Percentiles rank a stretch among this genome's conserved stretches.
These are phyloP conservation scores for Cylindrodendrum hubeiense DNA, from an alignment of 2,329 filamentous ascomycete species.

Conservation along the genomic window DNA sequence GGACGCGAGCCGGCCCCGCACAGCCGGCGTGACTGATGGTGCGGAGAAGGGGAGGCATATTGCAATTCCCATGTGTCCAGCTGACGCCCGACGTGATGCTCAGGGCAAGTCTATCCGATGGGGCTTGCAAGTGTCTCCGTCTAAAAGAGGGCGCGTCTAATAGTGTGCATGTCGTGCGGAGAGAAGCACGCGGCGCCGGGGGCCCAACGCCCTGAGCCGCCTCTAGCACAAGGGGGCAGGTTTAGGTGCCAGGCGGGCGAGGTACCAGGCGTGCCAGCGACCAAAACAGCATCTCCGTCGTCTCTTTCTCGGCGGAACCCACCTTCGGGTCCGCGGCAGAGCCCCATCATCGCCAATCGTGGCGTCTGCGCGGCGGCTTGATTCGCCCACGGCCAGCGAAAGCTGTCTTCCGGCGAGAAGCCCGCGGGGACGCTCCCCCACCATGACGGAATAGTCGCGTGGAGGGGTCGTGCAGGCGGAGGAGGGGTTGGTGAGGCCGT, in stretches of 20 bases:
- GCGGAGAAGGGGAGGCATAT: constrained; percentile 6
- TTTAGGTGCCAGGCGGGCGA: no score
- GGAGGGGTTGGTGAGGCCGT: not conserved
- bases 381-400: constrained; percentile 22
- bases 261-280: not conserved
- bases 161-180: not conserved
- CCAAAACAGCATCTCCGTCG: constrained; percentile 8
- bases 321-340: constrained; percentile 19
- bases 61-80: constrained; percentile 1
- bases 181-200: not conserved
- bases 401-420: constrained; percentile 29
- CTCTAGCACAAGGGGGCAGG: not conserved
- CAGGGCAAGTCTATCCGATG: constrained; percentile 14
- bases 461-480: constrained; percentile 22
- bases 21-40: not conserved
- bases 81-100: not conserved
- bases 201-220: not conserved
- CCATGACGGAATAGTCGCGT: constrained; percentile 39
- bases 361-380: constrained; percentile 15
- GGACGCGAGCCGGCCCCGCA: constrained; percentile 8
- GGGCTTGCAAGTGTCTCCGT: constrained; percentile 3
- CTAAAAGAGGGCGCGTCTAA: not conserved
- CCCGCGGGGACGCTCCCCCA: constrained; percentile 39
- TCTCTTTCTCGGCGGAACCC: constrained; percentile 41
- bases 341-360: constrained; percentile 30